Evolutionary conservation across 208 protist species (phyloP), one percentile per base, ranked within the genome.

Genomic region (Trypanosoma rangeli): DNA sequence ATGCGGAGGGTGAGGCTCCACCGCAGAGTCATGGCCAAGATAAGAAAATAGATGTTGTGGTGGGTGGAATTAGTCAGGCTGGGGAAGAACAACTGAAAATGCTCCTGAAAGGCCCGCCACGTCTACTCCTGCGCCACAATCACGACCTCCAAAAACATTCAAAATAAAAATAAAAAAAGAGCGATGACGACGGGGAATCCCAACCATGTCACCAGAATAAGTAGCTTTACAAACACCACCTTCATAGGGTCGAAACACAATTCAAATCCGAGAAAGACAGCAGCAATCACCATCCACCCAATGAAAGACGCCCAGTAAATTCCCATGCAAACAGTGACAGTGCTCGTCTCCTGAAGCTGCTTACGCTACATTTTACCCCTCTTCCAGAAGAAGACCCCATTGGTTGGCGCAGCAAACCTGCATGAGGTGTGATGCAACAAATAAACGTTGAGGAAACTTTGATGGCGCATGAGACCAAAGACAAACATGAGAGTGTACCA

Each of bases 391-490:
- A 49, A 29, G 10, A 58, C 15, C 12, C 15, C 53, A 60, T 73
- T 73, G 18, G 67, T 54, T 7, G 3, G 15, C n/a, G 44, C 75
- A 5, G 80, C 73, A 63, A 83, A 82, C 16, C 49, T n/a, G n/a
- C 57, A 64, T 53, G 79, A 86, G 0, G 58, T 64, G 50, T 70
- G 77, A 70, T 87, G 75, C 7, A 78, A 78, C 16, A 87, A 57
- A 64, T 71, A 79, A 18, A 80, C 57, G 49, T 61, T 70, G 22
- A 87, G 73, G 9, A 65, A 55, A 1, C 75, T 74, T 53, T 87
- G 78, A 68, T 87, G 79, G 59, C 82, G 84, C 71, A 78, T 77
- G 16, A 87, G 10, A 60, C 84, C 79, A 7, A 59, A 67, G 5
- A 80, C 71, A 67, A 77, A 82, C 39, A 59, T 76, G 50, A 83